Conservation (phyloP, 345 rosid species). For the thale cress (Arabidopsis thaliana) region DNA sequence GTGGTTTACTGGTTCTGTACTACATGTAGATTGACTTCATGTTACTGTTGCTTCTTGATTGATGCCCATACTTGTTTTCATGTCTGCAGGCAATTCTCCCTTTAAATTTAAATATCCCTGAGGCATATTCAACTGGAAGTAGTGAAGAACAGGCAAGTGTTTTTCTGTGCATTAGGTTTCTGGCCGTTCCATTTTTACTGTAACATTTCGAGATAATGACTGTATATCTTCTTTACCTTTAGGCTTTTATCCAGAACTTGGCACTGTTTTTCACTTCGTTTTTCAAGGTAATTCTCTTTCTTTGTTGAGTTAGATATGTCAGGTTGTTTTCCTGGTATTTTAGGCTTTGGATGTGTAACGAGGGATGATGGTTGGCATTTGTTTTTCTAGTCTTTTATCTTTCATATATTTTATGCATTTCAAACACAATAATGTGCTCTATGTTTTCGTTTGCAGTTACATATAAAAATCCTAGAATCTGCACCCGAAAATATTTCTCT, state of each 20-base stretch:
- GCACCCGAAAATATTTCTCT: conserved; percentile 67
- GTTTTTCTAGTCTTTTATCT: conserved; percentile 1
- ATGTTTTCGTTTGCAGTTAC: conserved; percentile 59
- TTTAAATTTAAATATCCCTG: conserved; percentile 68
- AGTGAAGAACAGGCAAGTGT: conserved; percentile 77
- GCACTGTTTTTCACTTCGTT: conserved; percentile 97
- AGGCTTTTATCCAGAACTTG: conserved; percentile 99
- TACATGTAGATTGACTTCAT: conserved; percentile 1
- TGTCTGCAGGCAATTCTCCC: conserved; percentile 68
- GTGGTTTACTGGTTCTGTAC: background rate
- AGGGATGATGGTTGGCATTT: conserved; percentile 10
- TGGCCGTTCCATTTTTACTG: background rate
- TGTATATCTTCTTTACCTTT: conserved; percentile 34
- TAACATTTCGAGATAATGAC: conserved; percentile 8
- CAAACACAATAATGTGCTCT: conserved; percentile 1
- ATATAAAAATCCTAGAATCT: conserved; percentile 78
- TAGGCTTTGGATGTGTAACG: conserved; percentile 22
- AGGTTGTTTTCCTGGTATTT: background rate
- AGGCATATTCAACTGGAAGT: conserved; percentile 85
- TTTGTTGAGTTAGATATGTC: conserved; percentile 17
- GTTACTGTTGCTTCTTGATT: conserved; percentile 28
- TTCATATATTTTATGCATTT: conserved; percentile 18
- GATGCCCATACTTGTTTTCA: conserved; percentile 12
- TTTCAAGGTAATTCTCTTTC: conserved; percentile 66
- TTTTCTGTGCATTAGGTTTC: conserved; percentile 22